phyloP scores from a whole-genome alignment of 257 asterid species.

The Anisodus acutangulus region DNA sequence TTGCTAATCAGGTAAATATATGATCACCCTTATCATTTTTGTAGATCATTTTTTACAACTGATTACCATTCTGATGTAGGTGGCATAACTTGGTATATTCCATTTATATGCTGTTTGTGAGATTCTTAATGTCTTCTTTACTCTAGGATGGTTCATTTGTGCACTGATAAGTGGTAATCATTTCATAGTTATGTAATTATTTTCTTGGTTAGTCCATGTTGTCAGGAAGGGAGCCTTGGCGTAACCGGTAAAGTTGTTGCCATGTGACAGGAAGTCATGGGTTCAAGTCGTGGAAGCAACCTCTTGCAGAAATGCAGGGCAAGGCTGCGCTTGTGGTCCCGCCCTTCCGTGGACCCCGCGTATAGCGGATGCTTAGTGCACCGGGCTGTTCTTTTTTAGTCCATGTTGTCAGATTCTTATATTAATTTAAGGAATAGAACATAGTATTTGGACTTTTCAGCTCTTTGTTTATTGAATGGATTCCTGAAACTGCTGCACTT shows the following conservation, averaged over 20 bases:
- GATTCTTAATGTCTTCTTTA: constrained; percentile 7
- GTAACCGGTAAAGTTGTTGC: no score
- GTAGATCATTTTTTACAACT: neutral
- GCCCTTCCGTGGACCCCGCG: no score
- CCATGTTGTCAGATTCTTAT: neutral
- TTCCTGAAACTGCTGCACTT: constrained; percentile 1
- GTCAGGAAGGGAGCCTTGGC: no score
- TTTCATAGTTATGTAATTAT: neutral
- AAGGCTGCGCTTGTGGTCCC: no score
- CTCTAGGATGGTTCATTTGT: neutral
- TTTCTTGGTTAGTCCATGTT: neutral
- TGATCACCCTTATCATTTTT: neutral
- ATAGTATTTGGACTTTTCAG: neutral
- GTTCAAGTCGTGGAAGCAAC: no score
- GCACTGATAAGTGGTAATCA: neutral
- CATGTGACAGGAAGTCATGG: no score
- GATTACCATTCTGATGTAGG: neutral
- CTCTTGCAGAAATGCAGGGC: no score
- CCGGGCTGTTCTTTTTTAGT: no score
- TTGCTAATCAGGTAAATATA: constrained; percentile 89
- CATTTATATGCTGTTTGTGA: constrained; percentile 26
- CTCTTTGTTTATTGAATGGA: neutral
- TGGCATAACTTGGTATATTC: neutral
- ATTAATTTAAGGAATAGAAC: neutral
- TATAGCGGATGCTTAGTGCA: no score